Percentiles rank a stretch among this genome's conserved stretches.
Evolutionary conservation across 352 stramenopile species (phyloP).

Genomic region (Pythium brassicae): DNA sequence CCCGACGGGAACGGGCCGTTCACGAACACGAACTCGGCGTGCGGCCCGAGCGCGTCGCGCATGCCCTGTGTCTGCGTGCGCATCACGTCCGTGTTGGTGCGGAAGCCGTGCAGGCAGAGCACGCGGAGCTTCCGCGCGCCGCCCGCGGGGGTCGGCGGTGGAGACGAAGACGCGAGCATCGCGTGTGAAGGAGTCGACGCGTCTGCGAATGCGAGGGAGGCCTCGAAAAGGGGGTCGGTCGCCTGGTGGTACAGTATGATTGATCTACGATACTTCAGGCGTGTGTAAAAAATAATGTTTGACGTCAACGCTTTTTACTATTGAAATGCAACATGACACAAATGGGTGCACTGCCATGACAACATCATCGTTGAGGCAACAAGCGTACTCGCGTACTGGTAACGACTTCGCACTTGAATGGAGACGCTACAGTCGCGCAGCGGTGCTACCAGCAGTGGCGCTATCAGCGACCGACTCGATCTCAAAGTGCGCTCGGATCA

Average conservation of each 20-base stretch:
- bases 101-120: constrained; percentile 53
- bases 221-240: too few relatives aligned
- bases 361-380: too few relatives aligned
- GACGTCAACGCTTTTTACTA: neutral
- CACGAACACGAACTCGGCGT: constrained; percentile 40
- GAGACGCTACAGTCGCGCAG: neutral
- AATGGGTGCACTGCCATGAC: too few relatives aligned
- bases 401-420: neutral
- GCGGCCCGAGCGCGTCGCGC: constrained; percentile 24
- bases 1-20: constrained; percentile 26
- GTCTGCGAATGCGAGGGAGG: too few relatives aligned
- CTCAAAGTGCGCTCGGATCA: constrained; percentile 16
- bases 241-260: too few relatives aligned
- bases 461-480: neutral
- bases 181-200: neutral
- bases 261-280: too few relatives aligned
- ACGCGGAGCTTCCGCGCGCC: constrained; percentile 29
- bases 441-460: neutral
- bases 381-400: too few relatives aligned
- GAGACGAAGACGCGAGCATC: neutral
- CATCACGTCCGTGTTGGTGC: constrained; percentile 51
- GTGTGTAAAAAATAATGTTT: too few relatives aligned
- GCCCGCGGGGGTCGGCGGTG: neutral
- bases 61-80: constrained; percentile 37
- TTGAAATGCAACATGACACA: neutral